phyloP scores from a whole-genome alignment of 1,284 basidiomycete genomes.

The Melampsora larici-populina region DNA sequence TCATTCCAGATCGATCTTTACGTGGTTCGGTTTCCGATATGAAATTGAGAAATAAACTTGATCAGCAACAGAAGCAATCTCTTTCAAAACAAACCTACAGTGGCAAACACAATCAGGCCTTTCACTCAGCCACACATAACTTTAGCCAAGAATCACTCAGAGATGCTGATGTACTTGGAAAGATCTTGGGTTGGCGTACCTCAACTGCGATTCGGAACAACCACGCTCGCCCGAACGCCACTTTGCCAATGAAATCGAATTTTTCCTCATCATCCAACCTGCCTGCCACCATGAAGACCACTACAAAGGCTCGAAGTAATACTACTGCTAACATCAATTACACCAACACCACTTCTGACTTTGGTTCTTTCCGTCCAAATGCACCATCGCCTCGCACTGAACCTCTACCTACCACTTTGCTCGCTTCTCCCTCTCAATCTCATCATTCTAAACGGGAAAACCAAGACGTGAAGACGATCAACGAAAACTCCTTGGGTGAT shows the following conservation, averaged over 20 bases:
- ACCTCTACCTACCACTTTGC: slow-evolving; percentile 5
- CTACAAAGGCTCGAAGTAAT: background rate
- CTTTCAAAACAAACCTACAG: too few species aligned
- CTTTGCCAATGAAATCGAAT: background rate
- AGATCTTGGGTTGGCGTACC: slow-evolving; percentile 49
- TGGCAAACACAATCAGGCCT: background rate
- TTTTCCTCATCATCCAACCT: background rate
- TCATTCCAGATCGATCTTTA: background rate
- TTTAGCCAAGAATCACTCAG: background rate
- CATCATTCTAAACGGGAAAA: background rate
- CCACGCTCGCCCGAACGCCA: background rate
- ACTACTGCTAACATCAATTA: background rate
- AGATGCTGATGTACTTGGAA: slow-evolving; percentile 49
- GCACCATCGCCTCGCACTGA: slow-evolving; percentile 3
- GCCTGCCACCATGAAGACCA: too few species aligned
- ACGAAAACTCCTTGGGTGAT: too few species aligned
- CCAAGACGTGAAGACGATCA: too few species aligned
- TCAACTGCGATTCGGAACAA: background rate
- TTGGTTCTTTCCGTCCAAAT: slow-evolving; percentile 11
- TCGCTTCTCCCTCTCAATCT: background rate
- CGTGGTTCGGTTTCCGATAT: background rate
- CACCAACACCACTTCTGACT: background rate
- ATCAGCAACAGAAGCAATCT: background rate
- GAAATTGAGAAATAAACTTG: background rate
- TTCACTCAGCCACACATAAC: background rate